Base-by-base conservation (phyloP, 495 filamentous ascomycete genomes). In the Aspergillus asperescens region DNA sequence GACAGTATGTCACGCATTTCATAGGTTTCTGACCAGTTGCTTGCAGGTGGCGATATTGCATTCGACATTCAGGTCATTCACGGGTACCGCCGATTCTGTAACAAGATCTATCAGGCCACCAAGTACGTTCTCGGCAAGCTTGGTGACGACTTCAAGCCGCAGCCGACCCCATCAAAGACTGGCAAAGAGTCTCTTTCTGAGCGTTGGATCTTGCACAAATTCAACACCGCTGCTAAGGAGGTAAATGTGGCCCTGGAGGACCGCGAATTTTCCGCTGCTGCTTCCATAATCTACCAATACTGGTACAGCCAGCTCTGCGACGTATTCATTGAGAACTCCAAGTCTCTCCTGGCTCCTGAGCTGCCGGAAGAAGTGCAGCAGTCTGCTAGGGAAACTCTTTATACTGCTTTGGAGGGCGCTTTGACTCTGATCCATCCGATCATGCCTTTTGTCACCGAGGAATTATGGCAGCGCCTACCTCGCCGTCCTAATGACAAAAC, bases 101-200 rank as follows among this genome's bases (percentile, higher is more conserved):
- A 95, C 76, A 94, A 95, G 77, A 87, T 95, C 57, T 94, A 89
- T 73, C 87, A 92, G 69, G 89, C 89, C 25, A 89, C 83, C 48
- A 94, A 93, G 73, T 95, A 83, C 61, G 87, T 90, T 7, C 76
- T 93, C 52, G 86, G 89, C 50, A 85, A 87, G 58, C 67, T 95
- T 18, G 82, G 80, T 6, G 76, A 82, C 12, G 83, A 84, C 63
- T 93, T 88, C 63, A 76, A 79, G 34, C 89, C 89, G 25, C 75
- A 74, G 51, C 61, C 75, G 27, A 75, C 74, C 7, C 64, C 63
- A 23, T 63, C 68, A 12, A 79, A 82, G 61, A 84, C 83, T 23
- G 83, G 85, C 46, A 75, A 81, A 31, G 82, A 88, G 59, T 83
- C 81, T 19, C 76, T 90, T 27, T 79, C 88, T 2, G 89, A 95